Conservation (phyloP, 2,329 filamentous ascomycete genomes). For the Botrytis paeoniae region DNA sequence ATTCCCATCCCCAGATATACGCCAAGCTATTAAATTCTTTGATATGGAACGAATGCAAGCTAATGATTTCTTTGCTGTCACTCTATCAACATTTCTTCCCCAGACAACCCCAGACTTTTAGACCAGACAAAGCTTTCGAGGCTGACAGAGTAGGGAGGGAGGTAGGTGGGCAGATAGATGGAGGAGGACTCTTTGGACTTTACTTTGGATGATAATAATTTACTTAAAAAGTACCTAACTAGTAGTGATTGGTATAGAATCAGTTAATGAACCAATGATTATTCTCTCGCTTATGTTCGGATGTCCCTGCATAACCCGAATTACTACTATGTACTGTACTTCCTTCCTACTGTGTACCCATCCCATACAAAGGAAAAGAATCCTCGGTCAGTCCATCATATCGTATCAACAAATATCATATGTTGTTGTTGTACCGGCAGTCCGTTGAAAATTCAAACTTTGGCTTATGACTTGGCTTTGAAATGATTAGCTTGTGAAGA, state of each 20-base stretch:
- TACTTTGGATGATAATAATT: background rate
- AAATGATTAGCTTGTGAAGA: background rate
- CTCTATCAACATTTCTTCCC: background rate
- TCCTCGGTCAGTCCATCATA: background rate
- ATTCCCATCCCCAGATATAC: too few species aligned
- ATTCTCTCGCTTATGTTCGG: slow-evolving; percentile 6
- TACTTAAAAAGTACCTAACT: background rate
- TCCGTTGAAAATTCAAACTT: background rate
- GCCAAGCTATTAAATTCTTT: background rate
- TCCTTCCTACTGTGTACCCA: background rate
- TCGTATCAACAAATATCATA: background rate
- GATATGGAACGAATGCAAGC: background rate
- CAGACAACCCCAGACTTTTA: background rate
- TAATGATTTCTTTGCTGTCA: background rate
- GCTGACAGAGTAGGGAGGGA: background rate
- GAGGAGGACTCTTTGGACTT: too few species aligned
- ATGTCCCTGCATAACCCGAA: background rate
- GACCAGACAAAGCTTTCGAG: background rate
- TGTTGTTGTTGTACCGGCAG: background rate
- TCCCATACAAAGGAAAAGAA: background rate
- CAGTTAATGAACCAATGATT: background rate
- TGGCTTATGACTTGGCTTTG: background rate
- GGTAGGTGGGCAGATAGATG: background rate
- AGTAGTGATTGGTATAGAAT: background rate
- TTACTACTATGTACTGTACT: too few species aligned